phyloP scores from a whole-genome alignment of 148 eudicot genomes.

The Limonium bicolor region DNA sequence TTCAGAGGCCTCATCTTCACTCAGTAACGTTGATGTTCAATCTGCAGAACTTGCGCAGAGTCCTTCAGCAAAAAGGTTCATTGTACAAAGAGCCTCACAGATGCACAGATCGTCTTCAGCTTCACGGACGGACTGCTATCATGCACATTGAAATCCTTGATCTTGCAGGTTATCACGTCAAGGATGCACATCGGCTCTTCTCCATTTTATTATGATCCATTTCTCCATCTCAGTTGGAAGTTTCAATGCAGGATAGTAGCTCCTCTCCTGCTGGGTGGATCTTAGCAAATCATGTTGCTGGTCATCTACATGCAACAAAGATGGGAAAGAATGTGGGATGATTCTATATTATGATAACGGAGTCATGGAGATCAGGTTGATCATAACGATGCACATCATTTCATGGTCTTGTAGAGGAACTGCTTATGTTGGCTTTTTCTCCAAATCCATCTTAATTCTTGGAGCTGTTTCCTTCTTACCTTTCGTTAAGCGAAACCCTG shows the following conservation, averaged over 20 bases:
- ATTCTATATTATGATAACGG: conserved; percentile 69
- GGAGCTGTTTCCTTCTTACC: not conserved
- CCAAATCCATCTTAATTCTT: not conserved
- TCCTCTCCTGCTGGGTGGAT: too few species aligned
- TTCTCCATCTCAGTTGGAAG: not conserved
- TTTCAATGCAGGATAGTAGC: conserved; percentile 41
- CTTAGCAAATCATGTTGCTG: conserved; percentile 48
- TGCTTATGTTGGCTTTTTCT: not conserved
- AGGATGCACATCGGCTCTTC: conserved; percentile 4
- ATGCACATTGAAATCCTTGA: conserved; percentile 44
- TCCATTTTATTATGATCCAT: not conserved
- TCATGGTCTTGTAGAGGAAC: not conserved
- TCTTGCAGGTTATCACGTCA: conserved; percentile 40
- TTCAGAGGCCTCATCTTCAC: too few species aligned
- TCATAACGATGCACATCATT: not conserved
- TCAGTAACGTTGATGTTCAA: conserved; percentile 16
- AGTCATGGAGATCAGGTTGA: conserved; percentile 67
- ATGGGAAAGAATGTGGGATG: conserved; percentile 35
- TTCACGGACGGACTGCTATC: conserved; percentile 35
- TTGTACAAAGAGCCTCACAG: too few species aligned
- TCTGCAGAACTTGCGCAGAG: conserved; percentile 12
- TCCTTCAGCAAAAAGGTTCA: conserved; percentile 14
- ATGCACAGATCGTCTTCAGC: conserved; percentile 59
- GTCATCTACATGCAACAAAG: conserved; percentile 41
- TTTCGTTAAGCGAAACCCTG: too few species aligned